Conservation (phyloP, 148 eudicot species). For the Arbutus unedo region DNA sequence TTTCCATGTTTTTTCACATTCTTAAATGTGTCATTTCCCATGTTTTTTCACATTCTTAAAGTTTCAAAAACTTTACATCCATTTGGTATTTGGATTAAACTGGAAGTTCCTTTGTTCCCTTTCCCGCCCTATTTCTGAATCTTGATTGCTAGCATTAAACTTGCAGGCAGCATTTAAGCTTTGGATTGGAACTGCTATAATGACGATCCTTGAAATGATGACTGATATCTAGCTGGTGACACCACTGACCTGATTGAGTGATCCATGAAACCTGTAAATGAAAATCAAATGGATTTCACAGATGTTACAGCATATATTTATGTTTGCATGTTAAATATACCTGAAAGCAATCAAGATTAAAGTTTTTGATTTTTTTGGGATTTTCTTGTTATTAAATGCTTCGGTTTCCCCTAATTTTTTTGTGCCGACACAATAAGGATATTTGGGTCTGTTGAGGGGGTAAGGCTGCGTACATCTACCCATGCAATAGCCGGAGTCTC, state of each 20-base stretch:
- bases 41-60: constrained; percentile 5
- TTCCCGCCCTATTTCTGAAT: neutral
- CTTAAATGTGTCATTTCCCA: neutral
- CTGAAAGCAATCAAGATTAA: neutral
- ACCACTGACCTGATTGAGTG: neutral
- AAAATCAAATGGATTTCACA: neutral
- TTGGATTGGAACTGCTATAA: neutral
- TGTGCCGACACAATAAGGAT: neutral
- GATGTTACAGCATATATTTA: neutral
- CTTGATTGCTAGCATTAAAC: neutral
- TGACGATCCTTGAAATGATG: constrained; percentile 1
- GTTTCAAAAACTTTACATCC: neutral
- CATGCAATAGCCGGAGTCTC: too few relatives aligned
- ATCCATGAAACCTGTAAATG: neutral
- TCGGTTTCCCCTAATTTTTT: neutral
- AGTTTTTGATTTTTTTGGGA: neutral
- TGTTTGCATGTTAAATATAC: neutral
- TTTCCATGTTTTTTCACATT: neutral
- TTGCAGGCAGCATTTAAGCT: neutral
- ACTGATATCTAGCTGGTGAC: neutral
- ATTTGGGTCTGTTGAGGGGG: neutral
- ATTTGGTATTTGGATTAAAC: neutral
- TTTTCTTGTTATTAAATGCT: neutral
- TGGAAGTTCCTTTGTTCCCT: neutral
- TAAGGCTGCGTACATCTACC: too few relatives aligned